Evolutionary conservation across 2,329 filamentous ascomycete species (phyloP), one percentile per base, ranked within the genome.

Genomic region (Rhynchosporium agropyri): DNA sequence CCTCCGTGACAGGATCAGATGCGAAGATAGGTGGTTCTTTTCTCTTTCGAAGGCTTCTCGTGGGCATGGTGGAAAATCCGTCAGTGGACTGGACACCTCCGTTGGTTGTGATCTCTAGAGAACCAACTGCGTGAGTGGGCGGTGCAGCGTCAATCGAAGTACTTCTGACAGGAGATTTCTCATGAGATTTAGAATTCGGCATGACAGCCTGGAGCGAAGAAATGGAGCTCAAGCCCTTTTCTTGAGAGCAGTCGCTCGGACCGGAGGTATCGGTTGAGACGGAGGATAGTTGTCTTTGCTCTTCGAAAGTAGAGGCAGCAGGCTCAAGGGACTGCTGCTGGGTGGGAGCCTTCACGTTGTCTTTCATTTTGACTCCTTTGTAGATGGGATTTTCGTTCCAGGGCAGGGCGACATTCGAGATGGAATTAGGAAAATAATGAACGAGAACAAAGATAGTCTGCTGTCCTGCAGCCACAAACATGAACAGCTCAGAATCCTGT

Each of bases 1-100:
- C 63, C 31, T 71, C 68, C 2, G 64, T 67, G 13, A 68, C 38
- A 26, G 65, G 33, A 45, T 68, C 67, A 28, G 46, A 36, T 13
- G 29, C 36, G 7, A 15, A 12, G 51, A n/a, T 53, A 33, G 36
- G 48, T 38, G 28, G 20, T 40, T 59, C 51, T 63, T 65, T 59
- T 63, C 63, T 53, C 60, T 49, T 58, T 36, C 56, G 36, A 10
- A 60, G 36, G 28, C 31, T 60, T 53, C 58, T 42, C 7, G 20
- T 12, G 4, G 36, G 12, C 46, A 53, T 45, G 12, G 20, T 26
- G n/a, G 48, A 12, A 43, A 26, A 13, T 10, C 10, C 5, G 10
- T 59, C 43, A 1, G 9, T 43, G 3, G 38, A 45, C 2, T 43
- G 12, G n/a, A 28, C 2, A 15, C 26, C n/a, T 26, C 28, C 29